Percentiles rank a stretch among this genome's conserved stretches.
These are phyloP conservation scores for Kluyveromyces starmeri DNA, from an alignment of 805 yeast species.

Conservation along the genomic window DNA sequence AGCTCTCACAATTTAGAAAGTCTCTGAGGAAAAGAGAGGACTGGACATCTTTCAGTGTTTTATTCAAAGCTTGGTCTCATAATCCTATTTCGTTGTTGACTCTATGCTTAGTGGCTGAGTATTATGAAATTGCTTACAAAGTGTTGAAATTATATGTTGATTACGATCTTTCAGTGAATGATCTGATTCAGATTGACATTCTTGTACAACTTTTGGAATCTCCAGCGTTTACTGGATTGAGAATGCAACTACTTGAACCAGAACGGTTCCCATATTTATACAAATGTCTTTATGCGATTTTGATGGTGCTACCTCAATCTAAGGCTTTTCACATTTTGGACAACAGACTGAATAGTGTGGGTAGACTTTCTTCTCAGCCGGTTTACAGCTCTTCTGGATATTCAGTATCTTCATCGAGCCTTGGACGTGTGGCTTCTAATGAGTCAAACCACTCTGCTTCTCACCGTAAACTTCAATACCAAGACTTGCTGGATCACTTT, in stretches of 20 bases:
- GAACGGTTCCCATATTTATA: slow-evolving; percentile 70
- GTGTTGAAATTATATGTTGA: slow-evolving; percentile 75
- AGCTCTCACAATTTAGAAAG: slow-evolving; percentile 59
- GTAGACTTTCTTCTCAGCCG: slow-evolving; percentile 20
- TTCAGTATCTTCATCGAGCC: neutral
- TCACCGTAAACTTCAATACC: slow-evolving; percentile 19
- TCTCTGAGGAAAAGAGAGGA: slow-evolving; percentile 64
- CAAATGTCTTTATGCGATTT: slow-evolving; percentile 81
- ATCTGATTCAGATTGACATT: slow-evolving; percentile 80
- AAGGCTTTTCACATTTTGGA: slow-evolving; percentile 77
- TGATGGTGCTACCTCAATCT: slow-evolving; percentile 93
- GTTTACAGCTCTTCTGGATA: slow-evolving; percentile 2
- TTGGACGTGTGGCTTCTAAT: slow-evolving; percentile 7
- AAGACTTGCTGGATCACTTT: slow-evolving; percentile 26
- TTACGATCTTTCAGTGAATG: slow-evolving; percentile 61
- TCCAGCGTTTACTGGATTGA: slow-evolving; percentile 79
- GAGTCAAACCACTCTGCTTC: slow-evolving; percentile 22
- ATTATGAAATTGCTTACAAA: slow-evolving; percentile 79
- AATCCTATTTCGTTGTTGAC: slow-evolving; percentile 85
- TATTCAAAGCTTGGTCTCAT: slow-evolving; percentile 87
- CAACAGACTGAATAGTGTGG: slow-evolving; percentile 51
- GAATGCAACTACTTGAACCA: slow-evolving; percentile 86
- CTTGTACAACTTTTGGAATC: slow-evolving; percentile 85
- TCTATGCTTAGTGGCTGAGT: slow-evolving; percentile 75
- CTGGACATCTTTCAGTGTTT: slow-evolving; percentile 57